Conservation (phyloP, 179 eudicot genomes). For the Amaranthus tricolor region DNA sequence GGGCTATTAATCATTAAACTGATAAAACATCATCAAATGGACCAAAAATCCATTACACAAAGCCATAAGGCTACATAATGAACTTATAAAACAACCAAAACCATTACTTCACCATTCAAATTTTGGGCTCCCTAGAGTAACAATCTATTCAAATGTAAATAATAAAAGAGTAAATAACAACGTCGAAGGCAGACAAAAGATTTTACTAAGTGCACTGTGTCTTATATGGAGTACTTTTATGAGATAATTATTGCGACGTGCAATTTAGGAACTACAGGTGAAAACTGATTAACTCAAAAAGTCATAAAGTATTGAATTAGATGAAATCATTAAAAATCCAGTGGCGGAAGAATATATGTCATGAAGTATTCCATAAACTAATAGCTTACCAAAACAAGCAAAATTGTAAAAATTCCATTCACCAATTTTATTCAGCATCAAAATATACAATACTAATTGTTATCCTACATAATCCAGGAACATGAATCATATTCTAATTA, state of each 20-base stretch:
- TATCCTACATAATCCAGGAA: conserved; percentile 1
- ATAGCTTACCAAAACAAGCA: conserved; percentile 7
- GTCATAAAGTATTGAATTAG: conserved; percentile 19
- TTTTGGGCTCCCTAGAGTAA: not conserved
- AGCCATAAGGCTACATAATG: not conserved
- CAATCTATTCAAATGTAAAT: not conserved
- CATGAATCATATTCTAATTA: conserved; percentile 13
- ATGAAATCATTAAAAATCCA: conserved; percentile 5
- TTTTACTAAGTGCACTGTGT: not conserved
- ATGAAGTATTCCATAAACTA: conserved; percentile 27
- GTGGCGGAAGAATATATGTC: conserved; percentile 20
- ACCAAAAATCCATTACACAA: not conserved
- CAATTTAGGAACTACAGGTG: conserved; percentile 9
- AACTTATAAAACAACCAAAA: not conserved
- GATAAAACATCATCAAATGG: not conserved
- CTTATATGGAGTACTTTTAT: not conserved
- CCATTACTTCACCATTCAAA: not conserved
- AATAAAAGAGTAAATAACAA: too few species aligned
- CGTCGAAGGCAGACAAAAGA: not conserved
- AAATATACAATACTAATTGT: not conserved
- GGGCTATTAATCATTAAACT: not conserved
- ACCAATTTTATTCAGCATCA: conserved; percentile 2
- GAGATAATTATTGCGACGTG: not conserved
- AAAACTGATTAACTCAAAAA: conserved; percentile 15
- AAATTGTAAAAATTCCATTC: conserved; percentile 15